Base-by-base conservation (phyloP, 345 rosid species). In the Corchorus capsularis region DNA sequence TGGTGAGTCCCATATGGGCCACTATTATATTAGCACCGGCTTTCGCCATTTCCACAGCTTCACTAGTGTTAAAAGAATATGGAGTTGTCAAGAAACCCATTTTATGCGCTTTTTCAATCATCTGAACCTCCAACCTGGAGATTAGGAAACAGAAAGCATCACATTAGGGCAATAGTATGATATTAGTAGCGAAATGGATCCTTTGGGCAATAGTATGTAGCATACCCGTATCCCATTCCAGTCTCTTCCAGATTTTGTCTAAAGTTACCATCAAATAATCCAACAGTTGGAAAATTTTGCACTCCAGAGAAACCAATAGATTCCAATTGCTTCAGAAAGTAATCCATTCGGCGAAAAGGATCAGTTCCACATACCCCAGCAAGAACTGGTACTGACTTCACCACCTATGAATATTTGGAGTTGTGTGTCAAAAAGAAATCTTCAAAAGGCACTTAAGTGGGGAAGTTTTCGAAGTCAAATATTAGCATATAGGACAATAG, bases 321-420 rank as follows among this genome's bases (percentile, higher is more conserved):
- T 82, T 95, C 96, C 65, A 95, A 75, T 86, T 91, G 92, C 89
- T 79, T 90, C n/a, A 95, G 83, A 76, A 95, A 95, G 88, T 83
- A 82, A 75, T 87, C 90, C 94, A 95, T 91, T 75, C 84, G 88
- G 46, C 99, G 92, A 82, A 95, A 95, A 74, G 98, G 99, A 84
- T 95, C 97, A 4, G 98, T 95, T 61, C 87, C 98, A 73, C 99
- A 95, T 20, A 93, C 97, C 75, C 97, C 99, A 79, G 98, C 98
- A 69, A 95, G 98, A 83, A 93, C 96, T 22, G 99, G 97, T 34
- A 92, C 96, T 12, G 63, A 81, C 88, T 90, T 88, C 77, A 93
- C 94, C 64, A 95, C 97, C 98, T 94, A 75, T 20, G 75, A 39
- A 75, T 83, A 76, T 46, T 79, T 50, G 62, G 41, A 62, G 63